phyloP scores from a whole-genome alignment of 169 alveolate species.

The Theileria orientalis region DNA sequence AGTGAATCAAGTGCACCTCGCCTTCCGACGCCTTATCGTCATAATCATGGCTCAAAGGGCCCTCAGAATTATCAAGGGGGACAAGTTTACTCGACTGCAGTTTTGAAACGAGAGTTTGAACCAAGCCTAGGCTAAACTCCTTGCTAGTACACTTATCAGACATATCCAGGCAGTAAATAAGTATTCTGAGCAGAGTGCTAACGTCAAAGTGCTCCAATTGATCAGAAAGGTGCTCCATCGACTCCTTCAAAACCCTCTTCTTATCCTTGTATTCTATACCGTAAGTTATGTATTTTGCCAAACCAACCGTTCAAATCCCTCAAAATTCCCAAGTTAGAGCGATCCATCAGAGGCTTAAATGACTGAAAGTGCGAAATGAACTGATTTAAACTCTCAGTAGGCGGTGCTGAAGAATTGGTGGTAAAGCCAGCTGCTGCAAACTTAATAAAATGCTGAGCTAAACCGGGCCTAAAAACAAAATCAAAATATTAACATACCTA shows the following conservation, averaged over 20 bases:
- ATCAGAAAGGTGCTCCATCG: neutral
- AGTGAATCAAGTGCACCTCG: neutral
- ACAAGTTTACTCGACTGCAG: neutral
- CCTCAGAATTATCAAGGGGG: neutral
- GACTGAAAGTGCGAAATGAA: neutral
- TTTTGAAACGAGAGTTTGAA: neutral
- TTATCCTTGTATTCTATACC: slow-evolving; percentile 1
- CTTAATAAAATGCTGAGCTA: neutral
- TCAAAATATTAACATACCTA: too few species aligned
- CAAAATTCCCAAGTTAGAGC: neutral
- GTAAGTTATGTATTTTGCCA: neutral
- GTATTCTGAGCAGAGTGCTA: neutral
- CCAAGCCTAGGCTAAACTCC: neutral
- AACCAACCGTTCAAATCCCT: neutral
- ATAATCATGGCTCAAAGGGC: neutral
- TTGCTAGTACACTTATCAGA: neutral
- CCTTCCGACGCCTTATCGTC: neutral
- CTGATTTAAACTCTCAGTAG: neutral
- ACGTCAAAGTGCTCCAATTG: slow-evolving; percentile 22
- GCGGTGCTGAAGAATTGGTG: neutral
- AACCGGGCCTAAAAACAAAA: too few species aligned
- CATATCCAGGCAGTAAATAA: neutral
- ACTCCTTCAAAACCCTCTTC: slow-evolving; percentile 20
- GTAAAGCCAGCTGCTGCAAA: neutral
- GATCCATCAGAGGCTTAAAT: neutral